Conservation (phyloP, 306 rosid genomes). For the Cicer cuneatum region DNA sequence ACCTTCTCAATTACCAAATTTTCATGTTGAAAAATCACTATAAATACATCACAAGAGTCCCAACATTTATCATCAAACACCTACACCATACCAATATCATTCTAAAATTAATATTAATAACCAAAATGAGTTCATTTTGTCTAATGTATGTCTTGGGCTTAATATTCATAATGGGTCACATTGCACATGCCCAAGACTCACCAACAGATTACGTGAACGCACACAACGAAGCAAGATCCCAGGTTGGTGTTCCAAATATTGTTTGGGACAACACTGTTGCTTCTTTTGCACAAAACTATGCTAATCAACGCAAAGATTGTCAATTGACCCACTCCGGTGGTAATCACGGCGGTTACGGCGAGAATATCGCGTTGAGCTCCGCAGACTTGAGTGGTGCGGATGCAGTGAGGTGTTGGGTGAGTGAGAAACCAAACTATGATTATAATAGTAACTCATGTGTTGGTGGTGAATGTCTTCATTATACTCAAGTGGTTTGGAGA, state of each 20-base stretch:
- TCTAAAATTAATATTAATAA: not conserved
- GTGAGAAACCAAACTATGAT: constrained; percentile 48
- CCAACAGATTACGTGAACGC: constrained; percentile 38
- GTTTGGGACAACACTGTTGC: constrained; percentile 47
- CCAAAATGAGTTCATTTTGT: constrained; percentile 21
- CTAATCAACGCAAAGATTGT: constrained; percentile 43
- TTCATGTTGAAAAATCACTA: not conserved
- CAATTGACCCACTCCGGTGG: constrained; percentile 45
- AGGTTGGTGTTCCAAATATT: constrained; percentile 40
- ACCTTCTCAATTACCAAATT: too few relatives aligned
- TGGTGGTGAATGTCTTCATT: constrained; percentile 48
- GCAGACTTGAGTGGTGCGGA: constrained; percentile 17
- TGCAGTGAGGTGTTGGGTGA: constrained; percentile 51
- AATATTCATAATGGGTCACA: not conserved
- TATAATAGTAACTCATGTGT: constrained; percentile 43
- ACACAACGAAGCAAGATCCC: constrained; percentile 48
- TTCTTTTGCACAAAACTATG: constrained; percentile 43
- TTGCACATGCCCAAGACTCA: constrained; percentile 45
- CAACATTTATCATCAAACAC: constrained; percentile 15
- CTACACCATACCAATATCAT: not conserved
- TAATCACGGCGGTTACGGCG: constrained; percentile 17
- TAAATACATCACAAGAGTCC: constrained; percentile 1
- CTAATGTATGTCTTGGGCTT: constrained; percentile 5
- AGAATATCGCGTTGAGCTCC: constrained; percentile 1
- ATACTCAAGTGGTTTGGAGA: constrained; percentile 62